Percentiles rank a stretch among this genome's conserved stretches.
Conservation (phyloP, 192 early-diverging fungal genomes). For the Gigaspora rosea region DNA sequence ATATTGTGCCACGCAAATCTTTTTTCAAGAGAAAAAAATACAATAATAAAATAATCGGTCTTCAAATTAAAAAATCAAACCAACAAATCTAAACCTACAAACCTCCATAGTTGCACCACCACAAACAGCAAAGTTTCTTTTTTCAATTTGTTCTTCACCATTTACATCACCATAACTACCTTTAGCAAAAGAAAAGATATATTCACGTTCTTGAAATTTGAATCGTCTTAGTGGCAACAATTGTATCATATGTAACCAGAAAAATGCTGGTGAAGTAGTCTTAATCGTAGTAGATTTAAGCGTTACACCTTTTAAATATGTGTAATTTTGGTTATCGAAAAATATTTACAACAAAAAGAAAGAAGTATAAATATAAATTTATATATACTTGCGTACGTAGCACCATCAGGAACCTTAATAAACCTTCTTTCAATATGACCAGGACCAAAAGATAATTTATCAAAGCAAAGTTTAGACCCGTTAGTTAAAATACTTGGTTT, state of each 20-base stretch:
- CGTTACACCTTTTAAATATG: constrained; percentile 33
- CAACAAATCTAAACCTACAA: too few relatives aligned
- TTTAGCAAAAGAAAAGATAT: too few relatives aligned
- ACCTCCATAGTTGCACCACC: too few relatives aligned
- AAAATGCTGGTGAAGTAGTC: constrained; percentile 58
- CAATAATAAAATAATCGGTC: too few relatives aligned
- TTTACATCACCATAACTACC: too few relatives aligned
- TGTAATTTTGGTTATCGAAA: neutral
- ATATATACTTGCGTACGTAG: constrained; percentile 69
- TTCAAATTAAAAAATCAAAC: too few relatives aligned
- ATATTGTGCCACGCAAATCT: constrained; percentile 84
- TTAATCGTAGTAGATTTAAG: constrained; percentile 40
- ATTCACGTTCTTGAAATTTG: too few relatives aligned
- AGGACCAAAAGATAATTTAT: constrained; percentile 65
- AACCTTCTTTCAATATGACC: constrained; percentile 81
- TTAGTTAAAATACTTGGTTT: constrained; percentile 65
- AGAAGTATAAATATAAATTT: neutral
- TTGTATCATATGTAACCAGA: constrained; percentile 76
- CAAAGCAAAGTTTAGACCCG: constrained; percentile 54
- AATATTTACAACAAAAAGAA: neutral
- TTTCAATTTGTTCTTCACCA: too few relatives aligned
- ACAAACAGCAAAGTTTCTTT: constrained; percentile 28
- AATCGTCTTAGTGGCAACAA: constrained; percentile 44
- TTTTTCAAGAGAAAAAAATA: constrained; percentile 27
- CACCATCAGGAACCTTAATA: constrained; percentile 77